Evolutionary conservation across 139 green algal genomes (phyloP).

Genomic region (Nannochloris sp.): DNA sequence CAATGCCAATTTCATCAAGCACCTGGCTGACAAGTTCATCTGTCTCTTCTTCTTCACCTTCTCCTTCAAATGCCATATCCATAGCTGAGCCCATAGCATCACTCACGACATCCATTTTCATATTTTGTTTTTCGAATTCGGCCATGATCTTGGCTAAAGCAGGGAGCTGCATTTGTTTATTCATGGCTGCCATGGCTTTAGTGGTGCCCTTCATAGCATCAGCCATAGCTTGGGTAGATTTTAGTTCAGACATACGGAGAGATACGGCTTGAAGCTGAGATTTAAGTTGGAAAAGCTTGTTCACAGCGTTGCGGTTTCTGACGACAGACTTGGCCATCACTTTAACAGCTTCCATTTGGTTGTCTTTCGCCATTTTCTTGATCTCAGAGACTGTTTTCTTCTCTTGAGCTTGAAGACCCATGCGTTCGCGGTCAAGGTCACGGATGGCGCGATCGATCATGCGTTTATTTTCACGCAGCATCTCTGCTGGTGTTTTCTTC

Average conservation of each 20-base stretch:
- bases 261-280: constrained; percentile 95
- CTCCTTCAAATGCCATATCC: constrained; percentile 91
- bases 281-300: constrained; percentile 94
- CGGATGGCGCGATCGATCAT: constrained; percentile 96
- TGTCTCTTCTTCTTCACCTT: constrained; percentile 88
- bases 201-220: constrained; percentile 94
- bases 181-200: constrained; percentile 95
- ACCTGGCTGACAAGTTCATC: constrained; percentile 86
- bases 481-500: constrained; percentile 69
- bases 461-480: constrained; percentile 97
- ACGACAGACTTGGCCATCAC: constrained; percentile 98
- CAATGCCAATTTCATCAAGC: constrained; percentile 79
- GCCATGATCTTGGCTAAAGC: constrained; percentile 86
- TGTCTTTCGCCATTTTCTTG: constrained; percentile 94
- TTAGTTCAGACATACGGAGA: constrained; percentile 87
- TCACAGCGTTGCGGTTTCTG: constrained; percentile 93
- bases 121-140: constrained; percentile 98
- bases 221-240: constrained; percentile 95
- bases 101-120: constrained; percentile 95
- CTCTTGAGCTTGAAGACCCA: constrained; percentile 52
- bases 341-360: constrained; percentile 95
- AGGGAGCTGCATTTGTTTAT: constrained; percentile 91
- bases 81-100: constrained; percentile 96
- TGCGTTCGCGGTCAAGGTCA: constrained; percentile 85
- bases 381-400: constrained; percentile 86